These are phyloP conservation scores for Saccharomyces kudriavzevii DNA, from an alignment of 805 yeast species.

Conservation along the genomic window DNA sequence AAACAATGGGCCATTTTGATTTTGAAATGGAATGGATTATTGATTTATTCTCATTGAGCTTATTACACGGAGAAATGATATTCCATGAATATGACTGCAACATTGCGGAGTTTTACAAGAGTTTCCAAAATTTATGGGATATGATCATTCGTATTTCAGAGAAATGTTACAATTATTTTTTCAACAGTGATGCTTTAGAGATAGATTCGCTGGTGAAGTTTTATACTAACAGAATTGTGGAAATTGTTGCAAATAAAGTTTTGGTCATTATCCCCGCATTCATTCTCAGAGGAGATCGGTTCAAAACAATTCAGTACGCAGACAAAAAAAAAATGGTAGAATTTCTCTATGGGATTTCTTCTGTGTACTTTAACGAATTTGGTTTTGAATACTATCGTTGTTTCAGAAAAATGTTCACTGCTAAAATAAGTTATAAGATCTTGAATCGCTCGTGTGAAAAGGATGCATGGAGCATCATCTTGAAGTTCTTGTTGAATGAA, in stretches of 20 bases:
- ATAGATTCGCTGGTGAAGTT: slow-evolving; percentile 17
- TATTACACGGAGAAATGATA: slow-evolving; percentile 19
- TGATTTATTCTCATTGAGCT: slow-evolving; percentile 14
- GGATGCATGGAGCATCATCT: slow-evolving; percentile 24
- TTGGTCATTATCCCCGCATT: slow-evolving; percentile 20
- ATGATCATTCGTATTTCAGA: slow-evolving; percentile 13
- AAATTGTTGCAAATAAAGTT: slow-evolving; percentile 19
- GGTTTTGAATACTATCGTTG: slow-evolving; percentile 25
- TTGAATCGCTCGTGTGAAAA: slow-evolving; percentile 15
- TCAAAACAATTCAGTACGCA: slow-evolving; percentile 5
- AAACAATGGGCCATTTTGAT: slow-evolving; percentile 6
- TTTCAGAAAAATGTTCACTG: slow-evolving; percentile 26
- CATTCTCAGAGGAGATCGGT: slow-evolving; percentile 19
- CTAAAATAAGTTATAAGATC: slow-evolving; percentile 23
- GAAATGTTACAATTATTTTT: slow-evolving; percentile 16
- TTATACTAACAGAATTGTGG: slow-evolving; percentile 25
- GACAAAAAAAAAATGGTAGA: slow-evolving; percentile 12
- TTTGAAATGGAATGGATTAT: slow-evolving; percentile 20
- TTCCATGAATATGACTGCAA: slow-evolving; percentile 15
- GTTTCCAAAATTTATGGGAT: slow-evolving; percentile 18
- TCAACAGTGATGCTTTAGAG: slow-evolving; percentile 4
- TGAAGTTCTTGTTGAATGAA: slow-evolving; percentile 19
- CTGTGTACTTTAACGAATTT: slow-evolving; percentile 27
- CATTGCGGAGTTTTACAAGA: slow-evolving; percentile 9
- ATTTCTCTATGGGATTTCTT: slow-evolving; percentile 16